Percentiles rank a stretch among this genome's conserved stretches.
phyloP scores from a whole-genome alignment of 1,284 basidiomycete species.

The Heimioporus retisporus region DNA sequence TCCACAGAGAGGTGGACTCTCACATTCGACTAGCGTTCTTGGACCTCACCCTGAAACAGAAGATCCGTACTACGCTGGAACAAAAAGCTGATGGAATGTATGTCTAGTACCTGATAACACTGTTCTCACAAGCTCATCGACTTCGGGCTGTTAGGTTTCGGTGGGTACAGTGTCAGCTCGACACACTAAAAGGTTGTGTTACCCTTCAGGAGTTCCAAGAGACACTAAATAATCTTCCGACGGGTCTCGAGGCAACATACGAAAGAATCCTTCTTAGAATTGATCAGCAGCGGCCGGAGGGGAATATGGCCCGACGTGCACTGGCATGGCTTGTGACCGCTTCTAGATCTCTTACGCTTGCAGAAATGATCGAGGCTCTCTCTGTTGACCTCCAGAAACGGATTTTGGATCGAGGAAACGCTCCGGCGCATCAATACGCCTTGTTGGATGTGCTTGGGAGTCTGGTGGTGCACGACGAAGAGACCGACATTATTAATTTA shows the following conservation, averaged over 20 bases:
- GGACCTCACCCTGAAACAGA: conserved; percentile 3
- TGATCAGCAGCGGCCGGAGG: neutral
- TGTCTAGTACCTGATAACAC: neutral
- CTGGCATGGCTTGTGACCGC: conserved; percentile 16
- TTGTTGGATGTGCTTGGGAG: conserved; percentile 23
- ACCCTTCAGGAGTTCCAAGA: conserved; percentile 8
- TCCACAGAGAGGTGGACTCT: conserved; percentile 16
- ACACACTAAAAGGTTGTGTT: conserved; percentile 15
- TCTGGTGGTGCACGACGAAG: conserved; percentile 21
- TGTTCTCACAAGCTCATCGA: neutral
- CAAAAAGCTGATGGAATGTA: conserved; percentile 22
- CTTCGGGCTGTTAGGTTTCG: conserved; percentile 6
- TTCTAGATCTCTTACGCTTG: conserved; percentile 7
- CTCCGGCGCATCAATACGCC: conserved; percentile 9
- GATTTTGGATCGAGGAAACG: neutral
- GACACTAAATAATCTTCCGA: conserved; percentile 6
- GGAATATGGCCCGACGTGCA: conserved; percentile 2
- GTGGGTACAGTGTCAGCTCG: conserved; percentile 19
- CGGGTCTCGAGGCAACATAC: conserved; percentile 16
- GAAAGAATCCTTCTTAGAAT: conserved; percentile 15
- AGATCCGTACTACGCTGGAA: neutral
- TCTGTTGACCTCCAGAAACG: conserved; percentile 12
- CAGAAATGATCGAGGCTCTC: conserved; percentile 18
- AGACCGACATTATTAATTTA: conserved; percentile 15
- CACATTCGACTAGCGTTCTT: conserved; percentile 6